Conservation (phyloP, 2,329 filamentous ascomycete species). For the Aspergillus phoenicis region DNA sequence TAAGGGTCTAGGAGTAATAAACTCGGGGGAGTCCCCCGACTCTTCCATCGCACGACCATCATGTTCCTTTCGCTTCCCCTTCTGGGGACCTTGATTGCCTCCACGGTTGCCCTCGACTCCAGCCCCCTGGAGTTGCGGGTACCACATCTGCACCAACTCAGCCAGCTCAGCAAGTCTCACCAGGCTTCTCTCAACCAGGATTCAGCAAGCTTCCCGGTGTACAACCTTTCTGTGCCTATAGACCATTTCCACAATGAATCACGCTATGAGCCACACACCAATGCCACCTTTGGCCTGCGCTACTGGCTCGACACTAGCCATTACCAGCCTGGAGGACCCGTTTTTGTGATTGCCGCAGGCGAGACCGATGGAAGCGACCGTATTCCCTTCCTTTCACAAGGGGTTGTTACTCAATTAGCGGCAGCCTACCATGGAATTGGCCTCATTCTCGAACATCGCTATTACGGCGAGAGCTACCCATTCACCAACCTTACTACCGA, state of each 20-base stretch:
- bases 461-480: constrained; percentile 79
- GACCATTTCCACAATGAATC: constrained; percentile 85
- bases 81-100: background rate
- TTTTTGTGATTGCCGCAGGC: constrained; percentile 74
- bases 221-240: constrained; percentile 61
- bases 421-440: constrained; percentile 73
- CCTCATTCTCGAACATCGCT: constrained; percentile 82
- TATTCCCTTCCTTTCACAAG: constrained; percentile 73
- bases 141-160: background rate
- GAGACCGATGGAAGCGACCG: constrained; percentile 54
- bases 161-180: background rate
- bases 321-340: constrained; percentile 76
- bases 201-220: constrained; percentile 30
- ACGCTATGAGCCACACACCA: constrained; percentile 73
- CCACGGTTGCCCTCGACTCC: background rate
- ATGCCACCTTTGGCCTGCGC: constrained; percentile 68
- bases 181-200: background rate
- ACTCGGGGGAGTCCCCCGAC: background rate
- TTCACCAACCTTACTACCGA: constrained; percentile 66
- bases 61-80: background rate
- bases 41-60: background rate
- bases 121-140: background rate
- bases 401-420: constrained; percentile 71
- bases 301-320: constrained; percentile 82
- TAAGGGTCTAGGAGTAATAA: background rate